Conservation (phyloP, 2,329 filamentous ascomycete genomes). For the Zymoseptoria crescenta region DNA sequence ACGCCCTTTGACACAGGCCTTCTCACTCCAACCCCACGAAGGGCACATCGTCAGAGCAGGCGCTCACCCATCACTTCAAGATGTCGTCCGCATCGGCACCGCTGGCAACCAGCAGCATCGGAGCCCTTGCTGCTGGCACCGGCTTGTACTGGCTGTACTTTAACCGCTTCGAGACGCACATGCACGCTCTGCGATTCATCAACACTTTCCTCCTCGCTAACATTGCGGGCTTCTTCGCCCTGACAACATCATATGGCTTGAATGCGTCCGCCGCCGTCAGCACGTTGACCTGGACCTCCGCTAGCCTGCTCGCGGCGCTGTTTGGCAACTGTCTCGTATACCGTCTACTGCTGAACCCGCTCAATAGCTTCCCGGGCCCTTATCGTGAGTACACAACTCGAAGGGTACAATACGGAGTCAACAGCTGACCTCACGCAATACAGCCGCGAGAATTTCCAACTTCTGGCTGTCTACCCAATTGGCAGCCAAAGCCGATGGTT, state of each 20-base stretch:
- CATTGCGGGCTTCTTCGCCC: conserved; percentile 4
- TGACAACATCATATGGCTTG: conserved; percentile 6
- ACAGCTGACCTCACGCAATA: background rate
- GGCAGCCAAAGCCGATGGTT: conserved; percentile 22
- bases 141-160: conserved; percentile 20
- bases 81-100: background rate
- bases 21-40: background rate
- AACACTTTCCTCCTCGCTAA: conserved; percentile 16
- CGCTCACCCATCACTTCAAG: background rate
- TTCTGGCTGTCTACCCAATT: conserved; percentile 27
- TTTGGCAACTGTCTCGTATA: conserved; percentile 31
- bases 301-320: conserved; percentile 16
- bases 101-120: background rate
- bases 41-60: background rate
- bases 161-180: conserved; percentile 23
- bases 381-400: background rate
- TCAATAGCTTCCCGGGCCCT: conserved; percentile 31
- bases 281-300: conserved; percentile 5
- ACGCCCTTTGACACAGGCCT: no score
- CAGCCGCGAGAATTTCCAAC: conserved; percentile 26
- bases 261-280: conserved; percentile 8
- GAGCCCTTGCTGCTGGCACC: conserved; percentile 7
- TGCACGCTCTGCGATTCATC: conserved; percentile 21
- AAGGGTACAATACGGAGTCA: no score
- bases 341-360: conserved; percentile 29